phyloP scores from a whole-genome alignment of 495 filamentous ascomycete species.

The Neurospora tetrasperma region DNA sequence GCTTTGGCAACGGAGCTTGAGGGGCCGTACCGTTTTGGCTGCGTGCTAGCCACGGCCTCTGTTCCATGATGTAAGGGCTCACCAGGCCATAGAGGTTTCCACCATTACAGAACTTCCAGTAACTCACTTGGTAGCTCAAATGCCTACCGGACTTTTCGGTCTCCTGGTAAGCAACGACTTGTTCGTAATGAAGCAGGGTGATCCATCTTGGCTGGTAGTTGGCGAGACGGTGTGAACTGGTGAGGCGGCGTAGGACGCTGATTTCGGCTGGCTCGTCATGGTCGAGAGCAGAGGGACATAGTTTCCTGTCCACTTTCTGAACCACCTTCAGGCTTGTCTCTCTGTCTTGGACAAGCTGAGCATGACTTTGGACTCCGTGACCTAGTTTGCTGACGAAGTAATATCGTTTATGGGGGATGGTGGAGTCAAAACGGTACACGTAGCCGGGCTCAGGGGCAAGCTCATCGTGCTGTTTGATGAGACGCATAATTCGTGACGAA shows the following conservation, averaged over 20 bases:
- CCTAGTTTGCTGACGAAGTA: neutral
- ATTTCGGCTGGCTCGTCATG: neutral
- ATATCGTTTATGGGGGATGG: neutral
- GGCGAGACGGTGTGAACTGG: neutral
- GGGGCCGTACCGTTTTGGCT: neutral
- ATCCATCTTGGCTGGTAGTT: neutral
- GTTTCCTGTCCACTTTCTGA: conserved; percentile 3
- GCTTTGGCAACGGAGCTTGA: neutral
- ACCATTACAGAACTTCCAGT: conserved; percentile 8
- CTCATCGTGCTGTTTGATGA: neutral
- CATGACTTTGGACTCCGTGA: conserved; percentile 1
- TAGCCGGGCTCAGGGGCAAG: neutral
- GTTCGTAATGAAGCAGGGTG: neutral
- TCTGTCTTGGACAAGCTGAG: conserved; percentile 4
- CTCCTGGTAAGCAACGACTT: neutral
- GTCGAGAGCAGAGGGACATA: neutral
- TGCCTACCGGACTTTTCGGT: neutral
- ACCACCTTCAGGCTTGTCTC: neutral
- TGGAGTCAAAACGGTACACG: conserved; percentile 2
- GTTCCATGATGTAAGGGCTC: neutral
- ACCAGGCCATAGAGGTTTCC: neutral
- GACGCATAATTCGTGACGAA: neutral
- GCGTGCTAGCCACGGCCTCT: neutral
- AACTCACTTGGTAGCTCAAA: neutral
- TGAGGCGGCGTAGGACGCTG: conserved; percentile 3